Base-by-base conservation (phyloP, 2,329 filamentous ascomycete species). In the Colletotrichum melonis region DNA sequence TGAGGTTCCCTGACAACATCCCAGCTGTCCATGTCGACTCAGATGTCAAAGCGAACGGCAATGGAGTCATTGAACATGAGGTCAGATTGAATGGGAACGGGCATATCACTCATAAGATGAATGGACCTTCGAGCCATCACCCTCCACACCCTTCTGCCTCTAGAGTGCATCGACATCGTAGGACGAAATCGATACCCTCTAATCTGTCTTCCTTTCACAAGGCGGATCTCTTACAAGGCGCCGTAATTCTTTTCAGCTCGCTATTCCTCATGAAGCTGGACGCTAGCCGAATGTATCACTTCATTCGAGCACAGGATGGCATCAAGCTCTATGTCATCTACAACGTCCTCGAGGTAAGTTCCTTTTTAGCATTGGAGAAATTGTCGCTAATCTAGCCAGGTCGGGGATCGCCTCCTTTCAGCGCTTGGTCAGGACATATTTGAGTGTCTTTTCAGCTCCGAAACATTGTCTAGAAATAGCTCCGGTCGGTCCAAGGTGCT, bases 281-380 rank as follows among this genome's bases (percentile, higher is more conserved):
- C 81, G 97, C 97, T 6, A 98, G 95, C 80, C 91, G 95, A 64
- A 98, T 98, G 94, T 99, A 99, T 80, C 97, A 99, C 82, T 95
- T 95, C 78, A 98, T 99, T 78, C 93, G 96, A 59, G 97, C 95
- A 0, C 97, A 99, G 82, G 96, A 95, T 1, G 95, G 96, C 8
- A 98, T 99, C 84, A 99, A 99, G 81, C 89, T 99, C 12, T 99
- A 99, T 81, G 97, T 99, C 72, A 98, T 99, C 68, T 99, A 98
- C 87, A 99, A 99, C 79, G 94, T 98, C 42, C 90, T 99, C 5
- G 97, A 99, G 83, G 91, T 92, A 79, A 73, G 81, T 12, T n/a
- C 19, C 12, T 52, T 2, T 9, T 22, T 19, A 2, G 0, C 19
- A 52, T 58, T 55, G 11, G 24, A 22, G 22, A 7, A 26, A 19